Evolutionary conservation across 495 filamentous ascomycete species (phyloP).

Genomic region (Venustampulla echinocandica): DNA sequence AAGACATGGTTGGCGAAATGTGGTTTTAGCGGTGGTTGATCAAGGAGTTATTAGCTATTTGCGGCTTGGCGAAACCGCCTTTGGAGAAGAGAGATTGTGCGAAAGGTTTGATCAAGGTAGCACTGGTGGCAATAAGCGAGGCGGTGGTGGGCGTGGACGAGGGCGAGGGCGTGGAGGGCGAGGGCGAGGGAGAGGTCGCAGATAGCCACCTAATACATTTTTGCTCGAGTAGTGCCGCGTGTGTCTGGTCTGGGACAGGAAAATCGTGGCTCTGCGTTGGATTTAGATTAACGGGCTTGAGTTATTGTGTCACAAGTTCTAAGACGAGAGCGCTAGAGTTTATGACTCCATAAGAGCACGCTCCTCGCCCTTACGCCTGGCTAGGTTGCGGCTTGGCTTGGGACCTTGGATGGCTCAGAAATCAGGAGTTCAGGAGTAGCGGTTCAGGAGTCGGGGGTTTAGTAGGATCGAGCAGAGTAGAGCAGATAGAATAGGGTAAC

Average conservation of each 20-base stretch:
- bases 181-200: constrained; percentile 15
- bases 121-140: constrained; percentile 33
- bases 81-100: constrained; percentile 66
- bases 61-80: constrained; percentile 67
- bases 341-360: too few species aligned
- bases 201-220: constrained; percentile 4
- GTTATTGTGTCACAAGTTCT: background rate
- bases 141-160: constrained; percentile 31
- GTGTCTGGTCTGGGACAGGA: too few species aligned
- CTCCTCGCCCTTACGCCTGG: too few species aligned
- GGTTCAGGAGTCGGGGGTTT: too few species aligned
- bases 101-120: constrained; percentile 40
- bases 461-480: too few species aligned
- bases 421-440: too few species aligned
- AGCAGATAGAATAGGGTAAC: too few species aligned
- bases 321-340: background rate
- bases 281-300: constrained; percentile 5
- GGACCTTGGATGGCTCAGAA: too few species aligned
- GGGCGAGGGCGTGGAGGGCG: constrained; percentile 29
- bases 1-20: constrained; percentile 77
- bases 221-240: too few species aligned
- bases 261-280: too few species aligned
- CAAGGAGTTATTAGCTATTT: constrained; percentile 84
- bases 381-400: too few species aligned
- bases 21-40: constrained; percentile 81